Evolutionary conservation across 1,284 basidiomycete genomes (phyloP).

Genomic region (Naganishia sp.): DNA sequence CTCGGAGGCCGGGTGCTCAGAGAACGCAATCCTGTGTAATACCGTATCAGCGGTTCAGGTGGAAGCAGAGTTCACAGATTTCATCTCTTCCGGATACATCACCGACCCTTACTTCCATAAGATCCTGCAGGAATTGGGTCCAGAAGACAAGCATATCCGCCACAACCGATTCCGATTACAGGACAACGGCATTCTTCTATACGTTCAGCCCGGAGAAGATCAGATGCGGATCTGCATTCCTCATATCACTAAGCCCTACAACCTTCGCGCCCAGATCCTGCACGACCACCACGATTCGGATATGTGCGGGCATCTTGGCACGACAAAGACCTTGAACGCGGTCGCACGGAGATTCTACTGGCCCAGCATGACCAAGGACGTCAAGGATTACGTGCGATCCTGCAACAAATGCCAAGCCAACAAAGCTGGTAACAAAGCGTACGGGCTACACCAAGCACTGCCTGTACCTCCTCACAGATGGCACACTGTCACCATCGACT

Average conservation of each 20-base stretch:
- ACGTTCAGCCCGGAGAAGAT: not conserved
- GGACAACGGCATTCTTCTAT: slow-evolving; percentile 4
- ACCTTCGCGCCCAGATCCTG: not conserved
- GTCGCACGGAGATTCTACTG: slow-evolving; percentile 4
- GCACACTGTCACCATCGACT: slow-evolving; percentile 56
- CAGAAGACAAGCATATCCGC: not conserved
- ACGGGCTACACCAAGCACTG: slow-evolving; percentile 49
- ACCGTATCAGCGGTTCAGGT: not conserved
- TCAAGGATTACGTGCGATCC: slow-evolving; percentile 2
- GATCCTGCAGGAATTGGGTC: not conserved
- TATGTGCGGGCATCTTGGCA: slow-evolving; percentile 3
- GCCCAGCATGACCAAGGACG: slow-evolving; percentile 9
- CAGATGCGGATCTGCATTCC: slow-evolving; percentile 2
- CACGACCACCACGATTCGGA: slow-evolving; percentile 18
- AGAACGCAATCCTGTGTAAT: not conserved
- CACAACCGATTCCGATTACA: slow-evolving; percentile 1
- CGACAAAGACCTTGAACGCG: slow-evolving; percentile 3
- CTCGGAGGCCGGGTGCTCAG: not conserved
- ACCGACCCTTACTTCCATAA: not conserved
- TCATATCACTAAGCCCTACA: not conserved
- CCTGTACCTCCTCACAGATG: slow-evolving; percentile 50
- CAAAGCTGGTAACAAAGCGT: not conserved
- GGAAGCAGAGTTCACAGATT: not conserved
- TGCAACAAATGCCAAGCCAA: not conserved
- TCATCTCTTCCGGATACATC: not conserved